Evolutionary conservation across 2,329 filamentous ascomycete genomes (phyloP), one percentile per base, ranked within the genome.

Genomic region (Beauveria varroae): DNA sequence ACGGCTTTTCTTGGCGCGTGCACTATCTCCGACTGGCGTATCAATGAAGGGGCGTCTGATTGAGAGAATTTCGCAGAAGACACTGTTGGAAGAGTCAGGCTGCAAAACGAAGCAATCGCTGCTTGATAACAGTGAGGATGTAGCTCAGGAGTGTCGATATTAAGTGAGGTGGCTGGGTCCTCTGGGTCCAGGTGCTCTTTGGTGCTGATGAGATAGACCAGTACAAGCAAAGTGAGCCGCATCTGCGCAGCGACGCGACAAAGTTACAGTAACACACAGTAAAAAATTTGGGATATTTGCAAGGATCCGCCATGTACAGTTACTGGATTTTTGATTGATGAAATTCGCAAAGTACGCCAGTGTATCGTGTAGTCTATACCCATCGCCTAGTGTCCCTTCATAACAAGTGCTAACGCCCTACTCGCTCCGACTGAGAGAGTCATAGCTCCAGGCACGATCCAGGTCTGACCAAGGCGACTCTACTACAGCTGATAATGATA

Each of bases 111-210:
- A 40, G 30, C 20, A 30, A 52, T 52, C 12, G 37, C 37, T 14
- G n/a, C 12, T 37, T 6, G 24, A 53, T 20, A 34, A 24, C 26
- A 22, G 22, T 41, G 28, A 46, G 3, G 41, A 53, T 14, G 57
- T 22, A 28, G 34, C 5, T 50, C 46, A 60, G 41, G 26, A 59
- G 57, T 53, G 49, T 51, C 16, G 24, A 52, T 46, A 26, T 57
- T 41, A 62, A 62, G 53, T 62, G 43, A 52, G 54, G 60, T 62
- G 60, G 60, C 60, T 62, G 60, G 60, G 60, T 49, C 22, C 60
- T 58, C 60, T 40, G 47, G 34, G 49, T 53, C 28, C n/a, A 9
- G 47, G 60, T 30, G 54, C 41, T 30, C n/a, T 7, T 24, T 62
- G 60, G 60, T 62, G 60, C 60, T 8, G n/a, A 7, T 49, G 26